phyloP scores from a whole-genome alignment of 2,329 filamentous ascomycete species.

The Aulographum hederae region DNA sequence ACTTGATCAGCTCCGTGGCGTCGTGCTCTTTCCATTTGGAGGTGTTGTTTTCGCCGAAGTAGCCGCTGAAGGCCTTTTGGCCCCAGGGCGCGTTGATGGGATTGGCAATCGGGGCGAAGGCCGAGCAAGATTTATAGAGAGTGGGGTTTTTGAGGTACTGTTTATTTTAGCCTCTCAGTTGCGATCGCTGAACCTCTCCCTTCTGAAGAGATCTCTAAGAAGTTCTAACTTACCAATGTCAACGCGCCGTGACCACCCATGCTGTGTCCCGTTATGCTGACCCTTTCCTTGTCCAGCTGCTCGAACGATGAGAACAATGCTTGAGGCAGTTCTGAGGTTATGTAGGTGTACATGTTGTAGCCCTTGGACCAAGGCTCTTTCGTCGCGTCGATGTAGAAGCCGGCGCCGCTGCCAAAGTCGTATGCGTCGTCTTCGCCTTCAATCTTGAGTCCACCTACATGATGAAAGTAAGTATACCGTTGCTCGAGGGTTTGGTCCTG shows the following conservation, averaged over 20 bases:
- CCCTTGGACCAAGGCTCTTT: conserved; percentile 52
- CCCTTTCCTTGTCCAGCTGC: conserved; percentile 48
- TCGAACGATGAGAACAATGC: conserved; percentile 55
- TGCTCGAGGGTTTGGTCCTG: background rate
- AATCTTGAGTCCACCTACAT: conserved; percentile 52
- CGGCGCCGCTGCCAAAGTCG: conserved; percentile 83
- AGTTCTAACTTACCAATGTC: too few relatives aligned
- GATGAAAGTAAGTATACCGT: conserved; percentile 1
- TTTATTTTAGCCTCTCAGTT: conserved; percentile 1
- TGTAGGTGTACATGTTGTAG: conserved; percentile 92
- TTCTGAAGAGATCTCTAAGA: conserved; percentile 17
- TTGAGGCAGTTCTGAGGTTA: conserved; percentile 70
- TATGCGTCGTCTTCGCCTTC: conserved; percentile 72
- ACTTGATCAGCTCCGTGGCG: conserved; percentile 71
- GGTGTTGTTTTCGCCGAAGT: conserved; percentile 58
- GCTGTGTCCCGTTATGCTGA: conserved; percentile 82
- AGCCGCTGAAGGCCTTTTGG: conserved; percentile 83
- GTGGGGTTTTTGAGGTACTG: conserved; percentile 79
- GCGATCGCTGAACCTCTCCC: too few relatives aligned
- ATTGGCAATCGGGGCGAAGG: conserved; percentile 82
- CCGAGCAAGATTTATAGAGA: conserved; percentile 73
- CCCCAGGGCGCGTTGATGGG: conserved; percentile 80
- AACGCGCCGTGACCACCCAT: conserved; percentile 97
- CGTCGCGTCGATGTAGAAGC: conserved; percentile 87
- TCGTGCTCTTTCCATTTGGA: conserved; percentile 78